Evolutionary conservation across 371 early-diverging fungal genomes (phyloP).

Genomic region (Saksenaea oblongispora): DNA sequence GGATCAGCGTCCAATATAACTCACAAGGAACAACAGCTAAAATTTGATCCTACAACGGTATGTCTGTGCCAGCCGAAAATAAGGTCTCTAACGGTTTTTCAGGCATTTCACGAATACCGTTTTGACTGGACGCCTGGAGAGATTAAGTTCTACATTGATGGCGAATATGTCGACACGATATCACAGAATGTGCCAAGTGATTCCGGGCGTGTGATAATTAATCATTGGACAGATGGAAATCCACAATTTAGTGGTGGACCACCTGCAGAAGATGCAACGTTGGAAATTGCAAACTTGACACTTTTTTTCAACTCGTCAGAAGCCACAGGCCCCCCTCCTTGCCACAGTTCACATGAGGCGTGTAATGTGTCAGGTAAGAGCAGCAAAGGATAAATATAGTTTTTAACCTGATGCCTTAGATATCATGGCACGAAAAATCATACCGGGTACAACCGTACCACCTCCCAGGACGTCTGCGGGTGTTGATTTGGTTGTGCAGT

Average conservation of each 20-base stretch:
- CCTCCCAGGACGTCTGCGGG: too few species aligned
- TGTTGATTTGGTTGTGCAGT: too few species aligned
- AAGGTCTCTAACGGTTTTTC: neutral
- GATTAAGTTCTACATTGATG: constrained; percentile 41
- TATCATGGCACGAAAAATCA: too few species aligned
- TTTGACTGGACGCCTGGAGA: constrained; percentile 43
- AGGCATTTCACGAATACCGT: constrained; percentile 48
- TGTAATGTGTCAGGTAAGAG: constrained; percentile 17
- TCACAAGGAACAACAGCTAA: constrained; percentile 23
- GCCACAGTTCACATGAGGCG: constrained; percentile 7
- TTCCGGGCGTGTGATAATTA: constrained; percentile 39
- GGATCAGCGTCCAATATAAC: constrained; percentile 38
- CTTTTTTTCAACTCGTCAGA: constrained; percentile 47
- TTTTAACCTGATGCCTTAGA: neutral
- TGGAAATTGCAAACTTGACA: constrained; percentile 35
- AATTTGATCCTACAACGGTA: constrained; percentile 34
- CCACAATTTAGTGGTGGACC: constrained; percentile 40
- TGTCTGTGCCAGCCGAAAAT: neutral
- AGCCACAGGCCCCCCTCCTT: constrained; percentile 12
- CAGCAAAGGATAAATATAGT: neutral
- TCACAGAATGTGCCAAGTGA: constrained; percentile 31
- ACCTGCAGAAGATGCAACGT: constrained; percentile 21
- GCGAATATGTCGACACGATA: constrained; percentile 20
- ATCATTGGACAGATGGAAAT: constrained; percentile 53
- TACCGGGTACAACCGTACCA: too few species aligned